Evolutionary conservation across 805 yeast species (phyloP).

Genomic region (Candida sakaeoensis): DNA sequence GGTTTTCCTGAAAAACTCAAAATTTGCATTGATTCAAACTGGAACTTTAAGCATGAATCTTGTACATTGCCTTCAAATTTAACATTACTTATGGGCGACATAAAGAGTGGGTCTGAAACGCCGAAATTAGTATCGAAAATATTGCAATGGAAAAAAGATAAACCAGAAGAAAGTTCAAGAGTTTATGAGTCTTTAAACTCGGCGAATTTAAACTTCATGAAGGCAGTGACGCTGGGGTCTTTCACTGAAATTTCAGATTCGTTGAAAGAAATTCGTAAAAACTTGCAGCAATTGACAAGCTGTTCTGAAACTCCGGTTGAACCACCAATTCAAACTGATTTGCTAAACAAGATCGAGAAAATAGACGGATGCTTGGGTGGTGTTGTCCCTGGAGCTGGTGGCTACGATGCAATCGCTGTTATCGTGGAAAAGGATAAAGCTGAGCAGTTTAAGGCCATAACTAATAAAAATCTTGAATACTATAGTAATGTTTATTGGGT

Average conservation of each 20-base stretch:
- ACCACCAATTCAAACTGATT: conserved; percentile 68
- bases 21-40: conserved; percentile 43
- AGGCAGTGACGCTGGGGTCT: conserved; percentile 9
- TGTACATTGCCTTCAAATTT: conserved; percentile 68
- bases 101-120: conserved; percentile 88
- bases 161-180: conserved; percentile 47
- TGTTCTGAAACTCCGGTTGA: conserved; percentile 83
- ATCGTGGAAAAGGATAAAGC: conserved; percentile 51
- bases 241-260: conserved; percentile 28
- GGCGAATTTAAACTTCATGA: conserved; percentile 57
- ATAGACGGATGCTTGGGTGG: conserved; percentile 84
- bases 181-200: conserved; percentile 55
- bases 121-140: conserved; percentile 84
- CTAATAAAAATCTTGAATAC: conserved; percentile 16
- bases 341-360: conserved; percentile 49
- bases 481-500: conserved; percentile 62
- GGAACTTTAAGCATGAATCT: conserved; percentile 57
- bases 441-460: conserved; percentile 19
- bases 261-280: conserved; percentile 48
- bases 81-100: conserved; percentile 86
- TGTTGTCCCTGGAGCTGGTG: conserved; percentile 99
- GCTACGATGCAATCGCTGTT: conserved; percentile 86
- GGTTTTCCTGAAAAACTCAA: conserved; percentile 19
- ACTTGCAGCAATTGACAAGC: conserved; percentile 57
- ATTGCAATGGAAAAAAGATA: conserved; percentile 57